Evolutionary conservation across 2,329 filamentous ascomycete genomes (phyloP), one percentile per base, ranked within the genome.

Genomic region (Colletotrichum plurivorum): DNA sequence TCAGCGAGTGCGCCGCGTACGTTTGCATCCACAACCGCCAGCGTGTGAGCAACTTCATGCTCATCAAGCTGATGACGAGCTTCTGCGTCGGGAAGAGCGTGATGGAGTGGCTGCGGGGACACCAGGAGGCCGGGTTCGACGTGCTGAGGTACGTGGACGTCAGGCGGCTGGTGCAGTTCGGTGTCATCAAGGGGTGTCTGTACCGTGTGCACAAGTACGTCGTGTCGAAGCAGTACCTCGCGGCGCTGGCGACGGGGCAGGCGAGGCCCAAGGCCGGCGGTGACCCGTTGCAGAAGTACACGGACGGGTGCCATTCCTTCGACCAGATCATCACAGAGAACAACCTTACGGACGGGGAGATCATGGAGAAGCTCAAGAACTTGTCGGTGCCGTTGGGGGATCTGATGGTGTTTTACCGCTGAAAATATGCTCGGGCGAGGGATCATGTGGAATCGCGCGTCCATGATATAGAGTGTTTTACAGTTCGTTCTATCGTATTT

Each of bases 141-240:
- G 86, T 93, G 46, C 85, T 98, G 9, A 84, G 87, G 13, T 91
- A 92, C 75, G 90, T 99, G 66, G 96, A 99, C 78, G 90, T 98
- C 63, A 90, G 96, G 13, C 91, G 96, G 31, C 91, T 99, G 71
- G 94, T 98, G 71, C 97, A 97, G 68, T 99, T 98, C 76, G 96
- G 95, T 66, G 88, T 98, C 68, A 97, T 98, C 79, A 98, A 98
- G 81, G 95, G 95, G 16, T 93, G 97, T 73, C 82, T 99, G 25
- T 98, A 98, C 80, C 90, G 96, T 41, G 92, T 98, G 48, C 94
- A 98, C 82, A 97, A 96, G 78, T 97, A 97, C 77, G 93, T 94
- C 31, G 89, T 97, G 1, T 90, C 87, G 4, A 89, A 89, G 75
- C 87, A 89, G 77, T 89, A 90, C 73, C 80, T 92, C 22, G 83